These are phyloP conservation scores for Aureobasidium leucospermi DNA, from an alignment of 2,329 filamentous ascomycete species.

Conservation along the genomic window DNA sequence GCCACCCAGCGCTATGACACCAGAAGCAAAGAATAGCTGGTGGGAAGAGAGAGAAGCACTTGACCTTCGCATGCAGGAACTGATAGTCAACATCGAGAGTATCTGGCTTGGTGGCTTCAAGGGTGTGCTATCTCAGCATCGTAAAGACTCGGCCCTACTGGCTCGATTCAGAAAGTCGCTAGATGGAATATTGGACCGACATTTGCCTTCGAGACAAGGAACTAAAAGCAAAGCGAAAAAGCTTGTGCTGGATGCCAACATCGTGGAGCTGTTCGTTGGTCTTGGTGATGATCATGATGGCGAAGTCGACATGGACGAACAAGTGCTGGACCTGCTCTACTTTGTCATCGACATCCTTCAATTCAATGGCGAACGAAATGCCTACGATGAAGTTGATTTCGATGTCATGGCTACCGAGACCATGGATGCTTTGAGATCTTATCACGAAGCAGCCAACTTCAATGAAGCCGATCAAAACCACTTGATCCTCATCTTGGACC, in stretches of 20 bases:
- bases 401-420: slow-evolving; percentile 85
- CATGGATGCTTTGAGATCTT: slow-evolving; percentile 72
- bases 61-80: slow-evolving; percentile 66
- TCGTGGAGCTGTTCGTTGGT: slow-evolving; percentile 83
- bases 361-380: slow-evolving; percentile 92
- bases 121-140: slow-evolving; percentile 79
- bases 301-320: slow-evolving; percentile 72
- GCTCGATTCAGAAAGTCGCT: slow-evolving; percentile 72
- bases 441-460: slow-evolving; percentile 50
- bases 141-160: slow-evolving; percentile 56
- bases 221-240: slow-evolving; percentile 46
- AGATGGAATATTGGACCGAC: slow-evolving; percentile 68
- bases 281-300: slow-evolving; percentile 65
- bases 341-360: slow-evolving; percentile 95
- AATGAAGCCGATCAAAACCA: slow-evolving; percentile 45
- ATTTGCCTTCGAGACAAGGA: slow-evolving; percentile 70
- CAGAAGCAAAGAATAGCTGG: slow-evolving; percentile 74
- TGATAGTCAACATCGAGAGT: slow-evolving; percentile 80
- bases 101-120: slow-evolving; percentile 94
- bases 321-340: slow-evolving; percentile 85
- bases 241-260: slow-evolving; percentile 53
- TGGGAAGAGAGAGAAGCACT: slow-evolving; percentile 79
- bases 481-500: slow-evolving; percentile 85
- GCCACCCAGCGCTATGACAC: slow-evolving; percentile 61
- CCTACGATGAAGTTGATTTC: slow-evolving; percentile 96